Evolutionary conservation across 495 filamentous ascomycete genomes (phyloP).

Genomic region (Hypomontagnella monticulosa): DNA sequence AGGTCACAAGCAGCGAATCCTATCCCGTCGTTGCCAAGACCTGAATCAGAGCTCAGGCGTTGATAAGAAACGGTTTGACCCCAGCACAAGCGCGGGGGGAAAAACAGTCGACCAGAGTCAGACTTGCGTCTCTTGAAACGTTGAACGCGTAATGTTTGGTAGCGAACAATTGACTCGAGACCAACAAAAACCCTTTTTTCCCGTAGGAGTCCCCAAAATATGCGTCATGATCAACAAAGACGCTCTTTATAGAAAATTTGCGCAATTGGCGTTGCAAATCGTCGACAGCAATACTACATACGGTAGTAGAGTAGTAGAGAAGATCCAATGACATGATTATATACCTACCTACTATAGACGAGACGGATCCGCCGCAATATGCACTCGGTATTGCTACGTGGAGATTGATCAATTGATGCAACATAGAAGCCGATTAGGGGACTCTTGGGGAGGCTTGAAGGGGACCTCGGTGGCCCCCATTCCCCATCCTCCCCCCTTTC

Average conservation of each 20-base stretch:
- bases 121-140: slow-evolving; percentile 43
- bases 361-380: slow-evolving; percentile 30
- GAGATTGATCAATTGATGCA: slow-evolving; percentile 28
- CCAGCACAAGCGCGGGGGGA: slow-evolving; percentile 28
- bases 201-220: slow-evolving; percentile 16
- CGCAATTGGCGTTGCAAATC: slow-evolving; percentile 33
- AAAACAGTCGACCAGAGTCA: slow-evolving; percentile 22
- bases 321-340: slow-evolving; percentile 23
- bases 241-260: slow-evolving; percentile 32
- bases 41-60: slow-evolving; percentile 12
- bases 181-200: slow-evolving; percentile 30
- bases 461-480: too few relatives aligned
- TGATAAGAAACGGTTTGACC: slow-evolving; percentile 35
- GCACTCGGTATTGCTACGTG: slow-evolving; percentile 16
- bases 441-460: not conserved
- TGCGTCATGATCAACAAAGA: slow-evolving; percentile 37
- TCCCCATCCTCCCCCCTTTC: not conserved
- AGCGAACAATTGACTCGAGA: slow-evolving; percentile 32
- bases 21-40: slow-evolving; percentile 29
- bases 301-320: slow-evolving; percentile 10
- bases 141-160: slow-evolving; percentile 39
- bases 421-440: slow-evolving; percentile 31
- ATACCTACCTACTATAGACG: slow-evolving; percentile 9
- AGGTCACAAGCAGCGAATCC: slow-evolving; percentile 10
- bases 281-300: slow-evolving; percentile 29